Percentiles rank a stretch among this genome's conserved stretches.
These are phyloP conservation scores for Thelonectria olida DNA, from an alignment of 2,329 filamentous ascomycete genomes.

Conservation along the genomic window DNA sequence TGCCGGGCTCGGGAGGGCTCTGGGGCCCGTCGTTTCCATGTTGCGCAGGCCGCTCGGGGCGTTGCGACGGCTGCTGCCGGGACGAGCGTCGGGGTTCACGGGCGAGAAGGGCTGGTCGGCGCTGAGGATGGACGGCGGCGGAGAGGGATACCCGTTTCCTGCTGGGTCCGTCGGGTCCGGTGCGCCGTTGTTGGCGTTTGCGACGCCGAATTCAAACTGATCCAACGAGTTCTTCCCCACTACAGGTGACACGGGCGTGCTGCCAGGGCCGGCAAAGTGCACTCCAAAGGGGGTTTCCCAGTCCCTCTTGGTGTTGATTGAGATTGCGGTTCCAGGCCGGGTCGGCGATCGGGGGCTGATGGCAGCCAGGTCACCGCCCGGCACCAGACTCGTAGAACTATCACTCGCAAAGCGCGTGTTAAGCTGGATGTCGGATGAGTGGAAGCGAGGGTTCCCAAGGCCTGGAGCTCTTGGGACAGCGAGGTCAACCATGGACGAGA, in stretches of 20 bases:
- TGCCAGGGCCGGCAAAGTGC: constrained; percentile 48
- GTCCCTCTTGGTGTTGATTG: constrained; percentile 52
- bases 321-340: constrained; percentile 47
- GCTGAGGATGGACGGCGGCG: constrained; percentile 48
- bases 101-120: constrained; percentile 40
- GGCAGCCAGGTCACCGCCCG: constrained; percentile 41
- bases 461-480: constrained; percentile 41
- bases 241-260: constrained; percentile 36
- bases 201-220: constrained; percentile 50
- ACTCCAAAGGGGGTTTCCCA: constrained; percentile 60
- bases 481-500: constrained; percentile 58
- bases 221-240: constrained; percentile 50
- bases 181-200: constrained; percentile 15
- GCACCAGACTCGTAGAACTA: constrained; percentile 48
- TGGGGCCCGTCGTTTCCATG: constrained; percentile 40
- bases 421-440: constrained; percentile 52
- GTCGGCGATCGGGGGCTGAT: constrained; percentile 38
- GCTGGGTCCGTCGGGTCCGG: constrained; percentile 3
- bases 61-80: constrained; percentile 34
- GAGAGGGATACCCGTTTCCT: constrained; percentile 47
- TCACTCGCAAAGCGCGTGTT: constrained; percentile 47
- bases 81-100: constrained; percentile 23
- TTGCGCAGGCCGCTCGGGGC: constrained; percentile 39
- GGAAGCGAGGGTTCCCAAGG: constrained; percentile 39
- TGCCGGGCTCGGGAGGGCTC: constrained; percentile 54